A percentile compares a stretch with the other conserved stretches of the same genome.
Evolutionary conservation across 2,329 filamentous ascomycete genomes (phyloP).

Genomic region (Magnaporthiopsis rhizophila): DNA sequence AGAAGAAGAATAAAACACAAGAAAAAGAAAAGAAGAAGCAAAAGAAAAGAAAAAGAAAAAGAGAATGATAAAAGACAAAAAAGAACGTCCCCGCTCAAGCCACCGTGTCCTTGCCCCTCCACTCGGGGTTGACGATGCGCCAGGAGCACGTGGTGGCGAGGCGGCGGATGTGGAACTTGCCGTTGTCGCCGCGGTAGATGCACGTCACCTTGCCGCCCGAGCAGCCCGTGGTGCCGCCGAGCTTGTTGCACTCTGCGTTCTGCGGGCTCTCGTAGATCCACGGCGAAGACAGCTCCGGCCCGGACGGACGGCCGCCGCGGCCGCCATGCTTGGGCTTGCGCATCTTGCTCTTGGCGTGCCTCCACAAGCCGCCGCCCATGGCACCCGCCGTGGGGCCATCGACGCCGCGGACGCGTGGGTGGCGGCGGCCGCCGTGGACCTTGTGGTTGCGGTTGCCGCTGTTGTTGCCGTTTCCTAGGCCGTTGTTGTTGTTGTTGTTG

Average conservation of each 20-base stretch:
- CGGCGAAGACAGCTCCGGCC: neutral
- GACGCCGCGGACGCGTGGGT: neutral
- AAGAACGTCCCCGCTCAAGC: neutral
- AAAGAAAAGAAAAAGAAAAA: neutral
- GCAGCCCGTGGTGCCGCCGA: slow-evolving; percentile 5
- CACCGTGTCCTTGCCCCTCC: slow-evolving; percentile 4
- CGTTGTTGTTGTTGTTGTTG: neutral
- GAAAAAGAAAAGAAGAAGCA: neutral
- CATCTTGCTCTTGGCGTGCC: neutral
- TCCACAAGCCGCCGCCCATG: neutral
- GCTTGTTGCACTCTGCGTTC: slow-evolving; percentile 6
- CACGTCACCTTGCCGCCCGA: slow-evolving; percentile 2
- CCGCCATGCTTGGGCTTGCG: neutral
- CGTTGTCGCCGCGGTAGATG: slow-evolving; percentile 5
- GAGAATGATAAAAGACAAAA: neutral
- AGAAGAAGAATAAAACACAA: neutral
- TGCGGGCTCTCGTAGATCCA: slow-evolving; percentile 3
- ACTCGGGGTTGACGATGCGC: slow-evolving; percentile 5
- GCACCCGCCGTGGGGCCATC: neutral
- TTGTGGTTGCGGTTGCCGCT: neutral
- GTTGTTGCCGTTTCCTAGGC: neutral
- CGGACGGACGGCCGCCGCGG: neutral
- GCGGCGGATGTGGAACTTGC: slow-evolving; percentile 5
- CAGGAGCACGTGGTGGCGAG: slow-evolving; percentile 3
- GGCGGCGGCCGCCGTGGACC: too few species aligned